Base-by-base conservation (phyloP, 495 filamentous ascomycete species). In the Penicillium simplicissimum region DNA sequence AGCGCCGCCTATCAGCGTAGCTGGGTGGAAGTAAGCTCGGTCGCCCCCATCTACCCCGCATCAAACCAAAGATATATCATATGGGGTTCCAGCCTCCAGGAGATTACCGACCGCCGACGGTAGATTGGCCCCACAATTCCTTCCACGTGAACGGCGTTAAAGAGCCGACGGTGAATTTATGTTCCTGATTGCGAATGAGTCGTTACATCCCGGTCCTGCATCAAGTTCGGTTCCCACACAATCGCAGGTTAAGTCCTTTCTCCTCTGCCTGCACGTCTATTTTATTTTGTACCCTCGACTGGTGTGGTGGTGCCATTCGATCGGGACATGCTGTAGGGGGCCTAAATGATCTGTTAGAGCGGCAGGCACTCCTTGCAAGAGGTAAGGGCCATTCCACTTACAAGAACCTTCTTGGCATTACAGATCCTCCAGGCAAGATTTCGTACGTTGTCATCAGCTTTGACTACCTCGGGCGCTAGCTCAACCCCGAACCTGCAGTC, bases 341-440 rank as follows among this genome's bases (percentile, higher is more conserved):
- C 79, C 79, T 82, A 55, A 4, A 48, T 23, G 40, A 9, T 25
- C 2, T 35, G 60, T 69, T 33, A 64, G 60, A 14, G 31, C 8
- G 8, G 57, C 9, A 37, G 11, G n/a, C 17, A 11, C 57, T 55
- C 49, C 25, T 57, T 55, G 25, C 45, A 14, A 10, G 45, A 48
- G 7, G 23, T 1, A 23, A 14, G 28, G 40, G 38, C 8, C 56
- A 65, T 23, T 47, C 15, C 34, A 84, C 92, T 76, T 81, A 96
- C 95, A 74, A 98, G 71, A 57, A 97, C 95, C 73, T 92, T 90
- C 78, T 96, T 96, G 28, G 93, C 96, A 72, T 93, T 95, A 72
- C 90, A 96, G 60, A 98, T 90, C 66, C 95, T 85, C 96, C 95
- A 98, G 28, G 93, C 91, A 47, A 98, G 79, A 69, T 96, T 96